phyloP scores from a whole-genome alignment of 2,329 filamentous ascomycete species.

The Colletotrichum musicola region DNA sequence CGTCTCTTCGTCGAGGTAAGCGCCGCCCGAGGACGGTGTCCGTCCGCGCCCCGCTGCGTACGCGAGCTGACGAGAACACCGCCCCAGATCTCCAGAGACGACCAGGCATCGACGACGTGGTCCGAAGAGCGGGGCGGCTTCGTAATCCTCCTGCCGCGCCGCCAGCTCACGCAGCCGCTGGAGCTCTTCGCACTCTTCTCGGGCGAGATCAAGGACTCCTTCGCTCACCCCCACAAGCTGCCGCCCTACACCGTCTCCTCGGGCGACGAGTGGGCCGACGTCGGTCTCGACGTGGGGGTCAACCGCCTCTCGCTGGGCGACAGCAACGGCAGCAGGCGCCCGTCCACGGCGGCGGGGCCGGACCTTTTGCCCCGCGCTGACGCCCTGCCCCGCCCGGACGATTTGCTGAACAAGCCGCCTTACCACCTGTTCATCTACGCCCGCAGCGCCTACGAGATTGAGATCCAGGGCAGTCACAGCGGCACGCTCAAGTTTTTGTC shows the following conservation, averaged over 20 bases:
- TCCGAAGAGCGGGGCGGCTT: constrained; percentile 52
- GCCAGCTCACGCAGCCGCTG: constrained; percentile 45
- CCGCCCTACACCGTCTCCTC: constrained; percentile 21
- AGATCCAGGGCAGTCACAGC: constrained; percentile 62
- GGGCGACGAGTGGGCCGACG: constrained; percentile 60
- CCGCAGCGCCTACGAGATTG: constrained; percentile 47
- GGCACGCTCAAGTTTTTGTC: constrained; percentile 58
- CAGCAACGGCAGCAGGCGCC: constrained; percentile 31
- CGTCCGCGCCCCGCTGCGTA: not conserved
- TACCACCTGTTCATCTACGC: constrained; percentile 59
- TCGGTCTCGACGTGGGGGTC: constrained; percentile 49
- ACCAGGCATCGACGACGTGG: constrained; percentile 53
- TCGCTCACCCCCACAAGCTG: constrained; percentile 44
- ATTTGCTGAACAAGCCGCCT: constrained; percentile 60
- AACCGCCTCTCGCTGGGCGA: constrained; percentile 41
- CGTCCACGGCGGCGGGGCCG: constrained; percentile 13
- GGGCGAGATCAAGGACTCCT: constrained; percentile 50
- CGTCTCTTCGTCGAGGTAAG: constrained; percentile 54
- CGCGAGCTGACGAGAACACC: not conserved
- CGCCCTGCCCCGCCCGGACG: constrained; percentile 59
- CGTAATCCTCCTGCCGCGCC: constrained; percentile 53
- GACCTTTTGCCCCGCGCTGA: constrained; percentile 56
- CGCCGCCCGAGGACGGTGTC: not conserved
- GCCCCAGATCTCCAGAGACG: constrained; percentile 42
- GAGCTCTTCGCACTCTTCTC: constrained; percentile 54